Conservation (phyloP, 2,329 filamentous ascomycete species). For the Aspergillus hiratsukae region DNA sequence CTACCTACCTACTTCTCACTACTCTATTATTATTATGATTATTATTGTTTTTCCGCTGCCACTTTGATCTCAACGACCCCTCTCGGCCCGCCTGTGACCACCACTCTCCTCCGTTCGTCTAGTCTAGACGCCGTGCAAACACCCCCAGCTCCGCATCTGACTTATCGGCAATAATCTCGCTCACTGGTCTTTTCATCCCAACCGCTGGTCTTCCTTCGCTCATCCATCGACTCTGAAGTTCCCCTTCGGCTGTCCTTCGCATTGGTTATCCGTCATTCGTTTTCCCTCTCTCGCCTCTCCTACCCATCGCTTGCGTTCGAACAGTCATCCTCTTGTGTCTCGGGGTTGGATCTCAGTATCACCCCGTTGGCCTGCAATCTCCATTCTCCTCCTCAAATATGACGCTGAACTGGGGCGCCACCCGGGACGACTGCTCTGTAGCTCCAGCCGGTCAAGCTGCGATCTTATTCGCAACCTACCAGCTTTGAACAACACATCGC, state of each 20-base stretch:
- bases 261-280: background rate
- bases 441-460: slow-evolving; percentile 32
- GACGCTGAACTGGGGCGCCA: slow-evolving; percentile 34
- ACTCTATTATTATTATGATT: slow-evolving; percentile 8
- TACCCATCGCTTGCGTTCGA: background rate
- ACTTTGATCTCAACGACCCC: slow-evolving; percentile 15
- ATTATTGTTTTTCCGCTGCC: slow-evolving; percentile 7
- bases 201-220: background rate
- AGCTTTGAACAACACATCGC: slow-evolving; percentile 38
- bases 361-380: slow-evolving; percentile 14
- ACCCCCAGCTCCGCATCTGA: background rate
- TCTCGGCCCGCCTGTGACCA: slow-evolving; percentile 18
- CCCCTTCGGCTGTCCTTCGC: background rate
- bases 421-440: slow-evolving; percentile 36
- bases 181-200: slow-evolving; percentile 5
- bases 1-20: background rate
- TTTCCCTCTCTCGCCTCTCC: background rate
- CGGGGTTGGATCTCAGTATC: slow-evolving; percentile 11
- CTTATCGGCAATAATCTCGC: slow-evolving; percentile 4
- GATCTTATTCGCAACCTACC: slow-evolving; percentile 32
- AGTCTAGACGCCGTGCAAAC: slow-evolving; percentile 25
- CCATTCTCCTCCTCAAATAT: slow-evolving; percentile 27
- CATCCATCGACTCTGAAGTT: background rate
- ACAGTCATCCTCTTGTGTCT: background rate
- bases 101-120: slow-evolving; percentile 8